Evolutionary conservation across 1,284 basidiomycete genomes (phyloP), one percentile per base, ranked within the genome.

Genomic region (Ganoderma meredithae): DNA sequence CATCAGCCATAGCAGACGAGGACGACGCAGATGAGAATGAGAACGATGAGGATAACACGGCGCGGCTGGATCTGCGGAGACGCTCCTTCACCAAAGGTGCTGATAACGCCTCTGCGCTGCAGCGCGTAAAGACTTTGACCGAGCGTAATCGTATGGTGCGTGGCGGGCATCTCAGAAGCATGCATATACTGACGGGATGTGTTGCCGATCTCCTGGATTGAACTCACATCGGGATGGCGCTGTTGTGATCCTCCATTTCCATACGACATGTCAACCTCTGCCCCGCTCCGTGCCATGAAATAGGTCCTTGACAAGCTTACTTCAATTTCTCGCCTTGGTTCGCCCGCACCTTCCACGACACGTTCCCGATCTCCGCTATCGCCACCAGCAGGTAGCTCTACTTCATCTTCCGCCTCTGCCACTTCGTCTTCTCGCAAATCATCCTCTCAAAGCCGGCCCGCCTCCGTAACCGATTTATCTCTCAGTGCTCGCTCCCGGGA

Each of bases 291-390:
- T 68, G 31, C 58, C 17, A 60, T 67, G 13, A 31, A 69, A 44
- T 70, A 92, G 91, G 89, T 88, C 56, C 80, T 93, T 62, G 88
- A 90, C 76, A 92, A 90, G 78, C 84, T 93, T 40, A 83, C 87
- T 58, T 84, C 85, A 3, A 82, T 85, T 60, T 86, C 86, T 65
- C 83, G 86, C 65, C 77, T 84, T 41, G 80, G 76, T 63, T 84
- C 83, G 9, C 84, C 86, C 15, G 79, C 83, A 33, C 78, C 79
- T 43, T 72, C 76, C 69, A 22, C 36, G 40, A 75, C 74, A 60
- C 73, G 70, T 36, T 80, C 82, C 31, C 79, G 78, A 56, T 80
- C 82, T 15, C 76, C 80, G 39, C 70, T 76, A 62, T 78, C 74
- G 59, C 79, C 77, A 65, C 79, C 73, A 56, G 61, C 69, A 69